Percentiles rank a stretch among this genome's conserved stretches.
Conservation (phyloP, 2,329 filamentous ascomycete genomes). For the Phialophora chinensis region DNA sequence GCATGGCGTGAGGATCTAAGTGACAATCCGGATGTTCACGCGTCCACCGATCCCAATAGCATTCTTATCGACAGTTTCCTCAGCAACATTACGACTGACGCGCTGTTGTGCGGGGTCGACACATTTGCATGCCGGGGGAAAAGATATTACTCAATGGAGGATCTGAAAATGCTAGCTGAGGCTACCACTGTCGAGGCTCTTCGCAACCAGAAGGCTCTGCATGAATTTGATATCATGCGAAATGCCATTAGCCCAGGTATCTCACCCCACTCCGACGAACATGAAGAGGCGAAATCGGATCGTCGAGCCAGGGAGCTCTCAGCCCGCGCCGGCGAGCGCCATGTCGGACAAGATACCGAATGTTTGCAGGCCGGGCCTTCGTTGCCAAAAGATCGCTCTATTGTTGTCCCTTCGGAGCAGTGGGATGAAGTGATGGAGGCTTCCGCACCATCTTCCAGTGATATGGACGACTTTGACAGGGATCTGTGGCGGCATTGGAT, state of each 20-base stretch:
- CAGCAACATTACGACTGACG: conserved; percentile 19
- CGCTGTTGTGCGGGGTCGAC: conserved; percentile 25
- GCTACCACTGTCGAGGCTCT: not conserved
- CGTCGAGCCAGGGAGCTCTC: not conserved
- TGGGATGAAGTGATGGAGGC: not conserved
- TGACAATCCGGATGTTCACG: not conserved
- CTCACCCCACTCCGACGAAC: not conserved
- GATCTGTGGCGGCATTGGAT: conserved; percentile 1
- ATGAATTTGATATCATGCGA: not conserved
- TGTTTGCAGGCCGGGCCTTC: not conserved
- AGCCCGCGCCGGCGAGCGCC: not conserved
- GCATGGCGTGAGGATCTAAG: not conserved
- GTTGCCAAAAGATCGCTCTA: not conserved
- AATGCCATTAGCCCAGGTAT: not conserved
- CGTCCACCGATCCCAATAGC: conserved; percentile 7
- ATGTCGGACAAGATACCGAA: not conserved
- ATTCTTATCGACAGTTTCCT: conserved; percentile 14
- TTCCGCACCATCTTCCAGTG: not conserved
- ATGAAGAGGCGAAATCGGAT: not conserved
- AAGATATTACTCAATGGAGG: conserved; percentile 31
- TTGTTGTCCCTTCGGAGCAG: not conserved
- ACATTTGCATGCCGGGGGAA: conserved; percentile 9
- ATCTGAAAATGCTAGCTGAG: conserved; percentile 29
- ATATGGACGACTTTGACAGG: conserved; percentile 18
- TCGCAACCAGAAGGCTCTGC: not conserved